Base-by-base conservation (phyloP, 176 grass and related monocot species). In the Oryza brachyantha region DNA sequence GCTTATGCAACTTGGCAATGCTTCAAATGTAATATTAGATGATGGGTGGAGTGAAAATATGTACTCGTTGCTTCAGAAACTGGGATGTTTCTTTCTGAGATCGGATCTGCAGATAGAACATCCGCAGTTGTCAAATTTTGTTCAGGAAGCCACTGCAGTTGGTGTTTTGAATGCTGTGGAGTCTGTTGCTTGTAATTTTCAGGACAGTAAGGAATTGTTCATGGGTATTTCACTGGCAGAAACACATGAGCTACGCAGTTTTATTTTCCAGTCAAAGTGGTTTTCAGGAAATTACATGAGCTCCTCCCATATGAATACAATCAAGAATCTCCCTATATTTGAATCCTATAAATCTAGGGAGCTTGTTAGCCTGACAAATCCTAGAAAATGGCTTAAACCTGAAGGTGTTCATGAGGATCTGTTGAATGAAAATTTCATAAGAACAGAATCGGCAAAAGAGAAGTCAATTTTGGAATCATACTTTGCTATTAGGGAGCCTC, bases 21-120 rank as follows among this genome's bases (percentile, higher is more conserved):
- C 86, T 73, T 94, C 94, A 85, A 97, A 88, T 90, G 91, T 97
- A 57, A 88, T 97, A 78, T 90, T 83, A 92, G 87, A 92, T 86
- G 87, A 90, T 83, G 91, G 94, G 11, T 97, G 94, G 94, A 97
- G 89, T 29, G 94, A 97, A 77, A 97, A 97, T 84, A 94, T 97
- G 94, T 83, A 94, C 38, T 90, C 85, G 16, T 52, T 97, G 64
- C 89, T 97, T 86, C 86, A 92, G 75, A 97, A 94, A 81, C 40
- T 97, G 72, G 94, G 94, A 55, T 94, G 88, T 80, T 86, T 75
- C 73, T 92, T 97, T 81, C 84, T 97, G 69, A 82, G 79, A 67
- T 22, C 94, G 52, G 82, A 97, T 90, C 75, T 94, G 34, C 85
- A 84, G 75, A 88, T 94, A 90, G 91, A 92, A 74, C 94, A 97